phyloP scores from a whole-genome alignment of 495 filamentous ascomycete genomes.

The Thermochaetoides thermophila region DNA sequence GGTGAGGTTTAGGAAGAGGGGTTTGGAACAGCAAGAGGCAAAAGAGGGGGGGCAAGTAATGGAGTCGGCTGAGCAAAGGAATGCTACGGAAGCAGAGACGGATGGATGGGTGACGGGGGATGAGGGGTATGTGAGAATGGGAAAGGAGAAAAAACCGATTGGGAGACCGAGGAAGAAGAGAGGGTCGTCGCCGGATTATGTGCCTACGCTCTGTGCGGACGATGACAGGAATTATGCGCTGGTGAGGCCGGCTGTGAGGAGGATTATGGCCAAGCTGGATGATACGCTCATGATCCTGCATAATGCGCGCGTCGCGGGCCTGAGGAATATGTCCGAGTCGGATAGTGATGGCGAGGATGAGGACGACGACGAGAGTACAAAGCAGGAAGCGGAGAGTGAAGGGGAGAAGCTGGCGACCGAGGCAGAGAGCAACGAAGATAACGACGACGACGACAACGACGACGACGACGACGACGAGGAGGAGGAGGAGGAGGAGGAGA shows the following conservation, averaged over 20 bases:
- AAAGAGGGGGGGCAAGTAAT: constrained; percentile 1
- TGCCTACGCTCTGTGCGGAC: constrained; percentile 20
- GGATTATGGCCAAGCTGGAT: constrained; percentile 52
- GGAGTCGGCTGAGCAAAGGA: constrained; percentile 6
- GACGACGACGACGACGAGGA: neutral
- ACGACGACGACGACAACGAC: neutral
- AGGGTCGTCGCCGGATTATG: constrained; percentile 7
- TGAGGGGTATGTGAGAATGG: no score
- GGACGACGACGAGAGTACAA: constrained; percentile 18
- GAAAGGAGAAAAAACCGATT: constrained; percentile 3
- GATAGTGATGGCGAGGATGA: constrained; percentile 19
- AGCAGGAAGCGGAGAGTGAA: no score
- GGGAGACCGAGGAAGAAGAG: constrained; percentile 1
- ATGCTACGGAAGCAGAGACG: neutral
- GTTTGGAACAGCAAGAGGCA: no score
- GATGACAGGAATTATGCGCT: constrained; percentile 47
- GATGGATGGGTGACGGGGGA: no score
- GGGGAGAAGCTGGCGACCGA: no score
- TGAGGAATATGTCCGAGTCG: constrained; percentile 19
- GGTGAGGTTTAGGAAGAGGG: constrained; percentile 34
- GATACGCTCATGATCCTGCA: constrained; percentile 51
- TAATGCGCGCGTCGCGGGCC: constrained; percentile 36
- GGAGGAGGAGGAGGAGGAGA: neutral
- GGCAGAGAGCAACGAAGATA: no score
- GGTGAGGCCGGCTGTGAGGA: constrained; percentile 46